Percentiles rank a stretch among this genome's conserved stretches.
These are phyloP conservation scores for Francoa sonchifolia DNA, from an alignment of 441 rosid genomes.

Conservation along the genomic window DNA sequence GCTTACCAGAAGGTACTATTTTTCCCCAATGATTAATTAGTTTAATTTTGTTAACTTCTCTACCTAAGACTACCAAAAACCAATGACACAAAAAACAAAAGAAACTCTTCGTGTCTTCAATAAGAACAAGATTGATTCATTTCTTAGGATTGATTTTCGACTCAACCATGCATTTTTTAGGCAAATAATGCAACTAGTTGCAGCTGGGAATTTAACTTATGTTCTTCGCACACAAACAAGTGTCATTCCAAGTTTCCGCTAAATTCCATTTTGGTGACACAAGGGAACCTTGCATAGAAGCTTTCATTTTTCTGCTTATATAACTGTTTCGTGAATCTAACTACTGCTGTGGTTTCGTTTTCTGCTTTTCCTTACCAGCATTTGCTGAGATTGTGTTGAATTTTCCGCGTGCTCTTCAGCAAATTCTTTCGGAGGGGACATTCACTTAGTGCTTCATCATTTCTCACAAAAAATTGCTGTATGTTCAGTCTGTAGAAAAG, in stretches of 20 bases:
- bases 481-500: too few species aligned
- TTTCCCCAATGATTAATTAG: too few species aligned
- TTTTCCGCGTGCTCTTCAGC: constrained; percentile 49
- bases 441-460: constrained; percentile 11
- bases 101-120: too few species aligned
- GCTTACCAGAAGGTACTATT: constrained; percentile 72
- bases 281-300: neutral
- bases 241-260: neutral
- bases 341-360: neutral
- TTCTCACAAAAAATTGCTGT: neutral
- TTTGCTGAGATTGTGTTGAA: constrained; percentile 83
- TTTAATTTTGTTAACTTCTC: too few species aligned
- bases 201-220: too few species aligned
- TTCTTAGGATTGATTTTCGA: too few species aligned
- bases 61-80: too few species aligned
- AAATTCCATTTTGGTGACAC: neutral
- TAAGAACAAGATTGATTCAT: too few species aligned
- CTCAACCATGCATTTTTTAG: neutral
- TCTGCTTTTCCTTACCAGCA: constrained; percentile 29
- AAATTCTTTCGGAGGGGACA: constrained; percentile 29
- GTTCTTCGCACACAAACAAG: too few species aligned
- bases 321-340: neutral
- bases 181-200: neutral
- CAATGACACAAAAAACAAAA: too few species aligned
- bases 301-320: neutral